A percentile compares a stretch with the other conserved stretches of the same genome.
Conservation (phyloP, 2,329 filamentous ascomycete species). For the Pseudocercospora macadamiae region DNA sequence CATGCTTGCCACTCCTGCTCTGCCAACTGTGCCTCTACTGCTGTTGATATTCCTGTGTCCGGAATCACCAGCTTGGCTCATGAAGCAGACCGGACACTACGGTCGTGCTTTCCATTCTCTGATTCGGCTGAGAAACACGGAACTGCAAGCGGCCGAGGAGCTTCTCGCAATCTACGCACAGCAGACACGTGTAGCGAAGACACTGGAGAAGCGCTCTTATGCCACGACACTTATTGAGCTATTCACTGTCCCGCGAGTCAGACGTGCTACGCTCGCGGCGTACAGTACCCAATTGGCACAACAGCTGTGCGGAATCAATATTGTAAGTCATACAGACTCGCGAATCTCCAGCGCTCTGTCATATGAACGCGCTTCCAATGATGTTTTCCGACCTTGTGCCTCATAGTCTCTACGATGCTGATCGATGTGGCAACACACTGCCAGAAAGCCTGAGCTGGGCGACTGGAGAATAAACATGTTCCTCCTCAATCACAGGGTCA, state of each 20-base stretch:
- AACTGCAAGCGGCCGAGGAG: conserved; percentile 35
- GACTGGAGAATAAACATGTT: no score
- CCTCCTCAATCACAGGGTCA: no score
- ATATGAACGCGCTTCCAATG: not conserved
- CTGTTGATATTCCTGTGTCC: conserved; percentile 54
- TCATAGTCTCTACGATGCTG: not conserved
- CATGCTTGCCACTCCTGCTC: conserved; percentile 64
- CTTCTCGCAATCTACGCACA: conserved; percentile 37
- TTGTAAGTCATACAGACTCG: conserved; percentile 26
- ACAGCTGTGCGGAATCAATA: conserved; percentile 35
- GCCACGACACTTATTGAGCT: conserved; percentile 32
- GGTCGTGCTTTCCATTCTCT: conserved; percentile 49
- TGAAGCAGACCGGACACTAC: conserved; percentile 31
- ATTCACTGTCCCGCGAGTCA: conserved; percentile 51
- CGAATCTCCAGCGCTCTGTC: not conserved
- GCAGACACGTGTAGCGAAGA: conserved; percentile 33
- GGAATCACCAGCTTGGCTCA: conserved; percentile 34
- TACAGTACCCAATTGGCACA: conserved; percentile 39
- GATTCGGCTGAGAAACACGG: conserved; percentile 35
- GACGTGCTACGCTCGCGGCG: conserved; percentile 44
- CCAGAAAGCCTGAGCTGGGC: not conserved
- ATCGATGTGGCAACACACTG: not conserved
- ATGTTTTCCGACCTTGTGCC: not conserved
- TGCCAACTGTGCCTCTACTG: conserved; percentile 65
- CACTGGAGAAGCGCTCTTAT: conserved; percentile 41